A percentile compares a stretch with the other conserved stretches of the same genome.
phyloP scores from a whole-genome alignment of 2,329 filamentous ascomycete genomes.

The Magnaporthales sp. region DNA sequence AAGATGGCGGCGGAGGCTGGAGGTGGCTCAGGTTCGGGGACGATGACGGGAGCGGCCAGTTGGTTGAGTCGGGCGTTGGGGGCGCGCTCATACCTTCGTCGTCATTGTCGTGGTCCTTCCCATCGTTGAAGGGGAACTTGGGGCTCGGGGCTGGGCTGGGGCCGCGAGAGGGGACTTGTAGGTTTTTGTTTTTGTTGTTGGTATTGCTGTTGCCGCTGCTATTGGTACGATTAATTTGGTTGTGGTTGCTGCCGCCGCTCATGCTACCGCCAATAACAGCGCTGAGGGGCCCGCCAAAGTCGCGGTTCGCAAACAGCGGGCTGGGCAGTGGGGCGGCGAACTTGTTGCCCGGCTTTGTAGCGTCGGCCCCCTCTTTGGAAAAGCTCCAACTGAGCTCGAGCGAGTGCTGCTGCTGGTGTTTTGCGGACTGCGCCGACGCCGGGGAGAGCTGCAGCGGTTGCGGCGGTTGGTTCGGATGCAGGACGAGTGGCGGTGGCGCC shows the following conservation, averaged over 20 bases:
- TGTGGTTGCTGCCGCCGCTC: not conserved
- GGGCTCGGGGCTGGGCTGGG: not conserved
- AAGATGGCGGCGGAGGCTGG: not conserved
- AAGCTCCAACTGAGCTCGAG: not conserved
- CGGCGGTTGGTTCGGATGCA: not conserved
- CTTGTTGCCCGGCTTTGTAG: not conserved
- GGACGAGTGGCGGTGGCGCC: not conserved
- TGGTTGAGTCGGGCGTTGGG: constrained; percentile 8
- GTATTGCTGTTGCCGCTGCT: constrained; percentile 10
- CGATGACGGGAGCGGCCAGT: constrained; percentile 12
- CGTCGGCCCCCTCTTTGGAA: not conserved
- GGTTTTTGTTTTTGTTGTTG: constrained; percentile 8
- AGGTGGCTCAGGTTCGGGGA: not conserved
- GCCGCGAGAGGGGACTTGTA: not conserved
- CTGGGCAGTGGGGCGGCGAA: constrained; percentile 1
- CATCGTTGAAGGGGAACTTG: not conserved
- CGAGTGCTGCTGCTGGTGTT: constrained; percentile 3
- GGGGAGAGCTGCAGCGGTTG: not conserved
- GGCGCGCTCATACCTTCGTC: constrained; percentile 1
- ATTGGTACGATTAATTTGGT: constrained; percentile 9
- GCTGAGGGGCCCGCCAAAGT: not conserved
- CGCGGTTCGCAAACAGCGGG: not conserved
- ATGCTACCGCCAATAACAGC: not conserved
- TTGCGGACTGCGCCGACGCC: not conserved
- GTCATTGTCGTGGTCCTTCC: not conserved